Evolutionary conservation across 106 monocot species (phyloP).

Genomic region (Ottelia alismoides): DNA sequence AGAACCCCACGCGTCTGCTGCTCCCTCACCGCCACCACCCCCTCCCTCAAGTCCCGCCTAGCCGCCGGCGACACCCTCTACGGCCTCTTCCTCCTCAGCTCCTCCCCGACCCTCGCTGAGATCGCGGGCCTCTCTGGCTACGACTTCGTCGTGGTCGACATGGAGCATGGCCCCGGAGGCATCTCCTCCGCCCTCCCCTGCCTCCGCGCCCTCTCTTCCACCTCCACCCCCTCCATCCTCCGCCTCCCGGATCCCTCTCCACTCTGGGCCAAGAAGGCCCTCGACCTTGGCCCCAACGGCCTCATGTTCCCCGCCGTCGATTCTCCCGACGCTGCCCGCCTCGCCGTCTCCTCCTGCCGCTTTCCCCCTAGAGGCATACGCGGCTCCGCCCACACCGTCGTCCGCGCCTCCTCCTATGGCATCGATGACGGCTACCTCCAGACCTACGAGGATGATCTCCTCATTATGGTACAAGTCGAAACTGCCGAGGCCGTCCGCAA

Average conservation of each 20-base stretch:
- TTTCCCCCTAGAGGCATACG: slow-evolving; percentile 77
- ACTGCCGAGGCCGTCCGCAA: slow-evolving; percentile 18
- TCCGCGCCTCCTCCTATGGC: slow-evolving; percentile 77
- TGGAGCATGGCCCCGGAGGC: slow-evolving; percentile 82
- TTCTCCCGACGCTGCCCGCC: slow-evolving; percentile 24
- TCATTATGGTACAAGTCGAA: slow-evolving; percentile 77
- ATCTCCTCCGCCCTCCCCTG: slow-evolving; percentile 49
- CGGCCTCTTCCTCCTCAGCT: slow-evolving; percentile 78
- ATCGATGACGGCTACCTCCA: slow-evolving; percentile 66
- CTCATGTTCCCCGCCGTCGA: slow-evolving; percentile 77
- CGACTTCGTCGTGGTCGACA: slow-evolving; percentile 81
- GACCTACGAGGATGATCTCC: slow-evolving; percentile 56
- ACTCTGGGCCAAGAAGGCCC: slow-evolving; percentile 76
- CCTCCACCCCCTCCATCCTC: slow-evolving; percentile 47
- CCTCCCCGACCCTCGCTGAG: slow-evolving; percentile 81
- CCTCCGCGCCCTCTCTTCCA: slow-evolving; percentile 59
- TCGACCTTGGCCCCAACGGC: slow-evolving; percentile 82
- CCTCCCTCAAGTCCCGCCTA: slow-evolving; percentile 63
- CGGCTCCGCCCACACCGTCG: slow-evolving; percentile 66
- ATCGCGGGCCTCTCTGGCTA: slow-evolving; percentile 83
- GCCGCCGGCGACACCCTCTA: slow-evolving; percentile 60
- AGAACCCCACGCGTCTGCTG: no score
- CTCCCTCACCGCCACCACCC: slow-evolving; percentile 1
- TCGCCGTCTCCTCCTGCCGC: slow-evolving; percentile 56
- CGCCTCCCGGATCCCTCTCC: slow-evolving; percentile 64